Base-by-base conservation (phyloP, 257 asterid species). In the Hygrophila difformis region DNA sequence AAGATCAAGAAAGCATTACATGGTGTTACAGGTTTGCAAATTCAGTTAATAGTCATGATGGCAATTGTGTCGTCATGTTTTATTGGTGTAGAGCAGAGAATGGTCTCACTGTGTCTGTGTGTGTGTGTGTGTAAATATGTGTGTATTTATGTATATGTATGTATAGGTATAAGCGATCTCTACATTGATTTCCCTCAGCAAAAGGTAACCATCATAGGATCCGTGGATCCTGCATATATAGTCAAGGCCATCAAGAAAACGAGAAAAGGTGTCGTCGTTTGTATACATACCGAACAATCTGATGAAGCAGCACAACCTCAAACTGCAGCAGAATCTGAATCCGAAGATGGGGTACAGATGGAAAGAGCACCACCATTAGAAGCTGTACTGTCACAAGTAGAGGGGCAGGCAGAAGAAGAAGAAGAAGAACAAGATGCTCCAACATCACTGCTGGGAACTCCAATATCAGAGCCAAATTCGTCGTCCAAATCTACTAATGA, bases 1-100 rank as follows among this genome's bases (percentile, higher is more conserved):
- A 82, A 82, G 69, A 65, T 80, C 78, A 87, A 87, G 83, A 87
- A 73, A 18, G 87, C 93, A 39, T 56, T 87, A 5, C 72, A 75
- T 49, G 77, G 94, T 12, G 43, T 87, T 62, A 61, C 53, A n/a
- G 93, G 96, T 77, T 44, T 64, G 75, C 60, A 47, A 63, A n/a
- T n/a, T n/a, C n/a, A n/a, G n/a, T n/a, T n/a, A n/a, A n/a, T n/a
- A n/a, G n/a, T n/a, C n/a, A n/a, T n/a, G n/a, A n/a, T n/a, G n/a
- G n/a, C n/a, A n/a, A n/a, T n/a, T n/a, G n/a, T n/a, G n/a, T n/a
- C n/a, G n/a, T n/a, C n/a, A n/a, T n/a, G n/a, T n/a, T n/a, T n/a
- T n/a, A n/a, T n/a, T n/a, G n/a, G n/a, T n/a, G n/a, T n/a, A n/a
- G n/a, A n/a, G n/a, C n/a, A n/a, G n/a, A n/a, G n/a, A n/a, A n/a